Evolutionary conservation across 2,329 filamentous ascomycete genomes (phyloP).

Genomic region (Colletotrichum higginsianum): DNA sequence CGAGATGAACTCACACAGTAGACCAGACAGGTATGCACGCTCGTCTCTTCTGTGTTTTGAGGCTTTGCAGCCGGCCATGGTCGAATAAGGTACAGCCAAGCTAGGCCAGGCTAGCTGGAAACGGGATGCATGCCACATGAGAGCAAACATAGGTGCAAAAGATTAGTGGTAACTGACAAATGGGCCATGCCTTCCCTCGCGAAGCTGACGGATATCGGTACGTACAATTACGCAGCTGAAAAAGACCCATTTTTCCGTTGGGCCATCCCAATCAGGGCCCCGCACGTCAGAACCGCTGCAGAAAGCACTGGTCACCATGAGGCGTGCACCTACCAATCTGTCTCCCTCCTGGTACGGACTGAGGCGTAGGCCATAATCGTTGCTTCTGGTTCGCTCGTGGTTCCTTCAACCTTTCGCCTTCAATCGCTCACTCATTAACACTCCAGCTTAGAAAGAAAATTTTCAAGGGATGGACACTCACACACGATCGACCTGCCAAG

Average conservation of each 20-base stretch:
- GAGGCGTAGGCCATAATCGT: too few species aligned
- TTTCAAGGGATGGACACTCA: background rate
- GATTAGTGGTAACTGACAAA: slow-evolving; percentile 26
- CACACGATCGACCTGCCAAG: slow-evolving; percentile 6
- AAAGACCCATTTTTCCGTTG: too few species aligned
- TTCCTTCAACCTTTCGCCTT: background rate
- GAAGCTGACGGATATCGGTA: slow-evolving; percentile 6
- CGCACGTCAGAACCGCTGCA: slow-evolving; percentile 7
- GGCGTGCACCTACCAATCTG: background rate
- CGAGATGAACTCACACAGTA: background rate
- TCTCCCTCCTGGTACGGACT: background rate
- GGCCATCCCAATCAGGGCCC: background rate
- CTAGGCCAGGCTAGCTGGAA: background rate
- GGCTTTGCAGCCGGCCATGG: background rate
- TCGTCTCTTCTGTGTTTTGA: background rate
- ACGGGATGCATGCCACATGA: background rate
- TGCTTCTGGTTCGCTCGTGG: background rate
- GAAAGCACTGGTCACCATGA: background rate
- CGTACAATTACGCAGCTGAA: too few species aligned
- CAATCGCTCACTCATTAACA: background rate
- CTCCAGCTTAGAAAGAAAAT: background rate
- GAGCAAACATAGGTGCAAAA: background rate
- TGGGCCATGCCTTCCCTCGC: slow-evolving; percentile 2
- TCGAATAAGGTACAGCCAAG: background rate
- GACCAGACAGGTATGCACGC: background rate